Evolutionary conservation across 768 basidiomycete genomes (phyloP).

Genomic region (Lactarius psammicola): DNA sequence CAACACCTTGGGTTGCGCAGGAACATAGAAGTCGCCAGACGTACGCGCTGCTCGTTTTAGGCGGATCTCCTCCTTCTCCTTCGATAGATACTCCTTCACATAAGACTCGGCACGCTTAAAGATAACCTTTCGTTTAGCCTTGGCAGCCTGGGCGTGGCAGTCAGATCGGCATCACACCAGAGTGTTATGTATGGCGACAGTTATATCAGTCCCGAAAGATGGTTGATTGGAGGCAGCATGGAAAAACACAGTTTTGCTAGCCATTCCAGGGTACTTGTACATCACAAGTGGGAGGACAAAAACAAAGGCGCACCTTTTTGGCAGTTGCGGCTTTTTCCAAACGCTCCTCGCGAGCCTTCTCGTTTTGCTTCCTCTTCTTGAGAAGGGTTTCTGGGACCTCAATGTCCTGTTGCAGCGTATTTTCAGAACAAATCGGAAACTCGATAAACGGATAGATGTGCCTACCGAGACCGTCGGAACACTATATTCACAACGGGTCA

Average conservation of each 20-base stretch:
- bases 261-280: conserved; percentile 77
- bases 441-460: background rate
- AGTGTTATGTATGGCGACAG: conserved; percentile 27
- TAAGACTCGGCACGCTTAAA: conserved; percentile 99
- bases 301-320: conserved; percentile 69
- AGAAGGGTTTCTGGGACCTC: conserved; percentile 99
- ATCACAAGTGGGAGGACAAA: conserved; percentile 53
- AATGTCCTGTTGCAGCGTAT: conserved; percentile 57
- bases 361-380: conserved; percentile 98
- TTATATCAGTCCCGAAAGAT: conserved; percentile 88
- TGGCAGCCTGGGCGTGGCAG: conserved; percentile 59
- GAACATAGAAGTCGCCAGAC: conserved; percentile 95
- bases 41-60: conserved; percentile 90
- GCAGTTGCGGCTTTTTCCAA: conserved; percentile 79
- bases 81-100: conserved; percentile 91
- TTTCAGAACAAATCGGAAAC: conserved; percentile 16
- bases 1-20: conserved; percentile 94
- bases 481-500: background rate
- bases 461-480: conserved; percentile 15
- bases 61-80: conserved; percentile 96
- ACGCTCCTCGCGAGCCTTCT: conserved; percentile 94
- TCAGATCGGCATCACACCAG: conserved; percentile 22
- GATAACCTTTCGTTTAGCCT: conserved; percentile 93
- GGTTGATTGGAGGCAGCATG: conserved; percentile 86
- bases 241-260: conserved; percentile 62